Evolutionary conservation across 805 yeast species (phyloP).

Genomic region (Candida succiphila): DNA sequence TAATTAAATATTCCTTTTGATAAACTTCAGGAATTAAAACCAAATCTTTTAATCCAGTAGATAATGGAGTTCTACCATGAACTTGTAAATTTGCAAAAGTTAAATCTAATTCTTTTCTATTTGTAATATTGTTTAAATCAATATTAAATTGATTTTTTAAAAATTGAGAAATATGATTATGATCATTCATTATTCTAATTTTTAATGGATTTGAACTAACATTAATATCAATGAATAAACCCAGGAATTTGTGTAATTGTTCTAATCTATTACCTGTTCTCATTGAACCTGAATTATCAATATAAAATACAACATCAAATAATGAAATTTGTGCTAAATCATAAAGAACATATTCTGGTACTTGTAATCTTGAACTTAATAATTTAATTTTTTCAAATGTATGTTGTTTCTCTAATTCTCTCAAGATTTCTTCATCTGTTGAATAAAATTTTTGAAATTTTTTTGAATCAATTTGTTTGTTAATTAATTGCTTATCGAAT

Average conservation of each 20-base stretch:
- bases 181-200: slow-evolving; percentile 14
- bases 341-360: slow-evolving; percentile 13
- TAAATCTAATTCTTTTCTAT: slow-evolving; percentile 8
- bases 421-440: slow-evolving; percentile 11
- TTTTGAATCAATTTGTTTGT: neutral
- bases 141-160: slow-evolving; percentile 3
- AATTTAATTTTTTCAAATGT: slow-evolving; percentile 12
- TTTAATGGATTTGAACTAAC: slow-evolving; percentile 13
- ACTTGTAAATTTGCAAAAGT: slow-evolving; percentile 9
- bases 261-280: slow-evolving; percentile 8
- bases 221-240: slow-evolving; percentile 10
- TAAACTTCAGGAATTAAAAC: slow-evolving; percentile 12
- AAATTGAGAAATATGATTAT: slow-evolving; percentile 6
- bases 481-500: slow-evolving; percentile 5
- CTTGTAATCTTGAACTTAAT: slow-evolving; percentile 7
- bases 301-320: slow-evolving; percentile 11
- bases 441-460: slow-evolving; percentile 7
- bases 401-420: slow-evolving; percentile 7
- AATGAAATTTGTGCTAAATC: slow-evolving; percentile 14
- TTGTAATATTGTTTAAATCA: slow-evolving; percentile 10
- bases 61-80: slow-evolving; percentile 14
- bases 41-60: slow-evolving; percentile 9
- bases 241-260: slow-evolving; percentile 11
- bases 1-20: slow-evolving; percentile 4
- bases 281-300: slow-evolving; percentile 18